A percentile compares a stretch with the other conserved stretches of the same genome.
These are phyloP conservation scores for Hibiscus mutabilis DNA, from an alignment of 345 rosid species.

Conservation along the genomic window DNA sequence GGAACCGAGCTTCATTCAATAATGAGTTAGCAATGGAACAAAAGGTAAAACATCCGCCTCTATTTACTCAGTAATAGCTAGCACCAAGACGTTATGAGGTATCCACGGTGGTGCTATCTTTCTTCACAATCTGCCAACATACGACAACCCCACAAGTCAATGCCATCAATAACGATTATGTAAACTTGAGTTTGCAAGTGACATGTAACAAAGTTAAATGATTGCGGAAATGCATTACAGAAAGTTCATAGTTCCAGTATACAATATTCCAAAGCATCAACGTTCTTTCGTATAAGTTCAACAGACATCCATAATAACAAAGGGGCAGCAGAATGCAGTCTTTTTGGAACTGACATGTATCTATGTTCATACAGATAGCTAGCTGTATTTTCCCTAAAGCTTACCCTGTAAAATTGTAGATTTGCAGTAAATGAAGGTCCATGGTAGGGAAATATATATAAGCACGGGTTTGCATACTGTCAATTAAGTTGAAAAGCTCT, in stretches of 20 bases:
- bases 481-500: not conserved
- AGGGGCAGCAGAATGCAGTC: not conserved
- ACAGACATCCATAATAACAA: not conserved
- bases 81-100: constrained; percentile 15
- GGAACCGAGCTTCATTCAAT: not conserved
- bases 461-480: not conserved
- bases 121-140: constrained; percentile 54
- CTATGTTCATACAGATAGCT: not conserved
- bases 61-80: not conserved
- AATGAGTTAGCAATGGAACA: not conserved
- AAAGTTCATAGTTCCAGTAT: not conserved
- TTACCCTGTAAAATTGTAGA: not conserved
- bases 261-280: not conserved
- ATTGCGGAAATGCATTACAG: not conserved
- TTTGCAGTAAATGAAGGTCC: not conserved
- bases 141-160: not conserved
- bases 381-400: not conserved
- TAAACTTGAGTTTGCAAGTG: constrained; percentile 1
- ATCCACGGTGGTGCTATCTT: constrained; percentile 35
- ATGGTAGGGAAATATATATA: not conserved
- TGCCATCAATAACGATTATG: not conserved
- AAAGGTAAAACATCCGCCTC: not conserved
- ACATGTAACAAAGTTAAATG: not conserved
- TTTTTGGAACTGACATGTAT: not conserved
- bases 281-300: not conserved